phyloP scores from a whole-genome alignment of 2,329 filamentous ascomycete species.

The Pyrenochaeta sp. region DNA sequence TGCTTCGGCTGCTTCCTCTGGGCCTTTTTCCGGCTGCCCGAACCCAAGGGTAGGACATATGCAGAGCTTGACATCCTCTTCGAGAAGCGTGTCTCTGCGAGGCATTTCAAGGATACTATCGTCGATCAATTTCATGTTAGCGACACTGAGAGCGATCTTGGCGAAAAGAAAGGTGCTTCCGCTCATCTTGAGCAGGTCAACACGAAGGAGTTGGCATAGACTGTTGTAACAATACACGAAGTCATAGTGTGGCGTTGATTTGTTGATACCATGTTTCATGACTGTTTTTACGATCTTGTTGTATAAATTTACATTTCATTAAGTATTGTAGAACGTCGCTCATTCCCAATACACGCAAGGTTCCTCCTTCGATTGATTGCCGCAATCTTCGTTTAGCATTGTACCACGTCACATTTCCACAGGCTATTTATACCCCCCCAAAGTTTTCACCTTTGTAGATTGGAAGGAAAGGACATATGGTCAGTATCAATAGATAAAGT shows the following conservation, averaged over 20 bases:
- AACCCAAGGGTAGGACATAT: conserved; percentile 81
- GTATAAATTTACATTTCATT: conserved; percentile 2
- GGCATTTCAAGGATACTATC: conserved; percentile 39
- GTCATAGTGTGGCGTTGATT: background rate
- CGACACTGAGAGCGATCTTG: conserved; percentile 26
- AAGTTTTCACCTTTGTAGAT: too few relatives aligned
- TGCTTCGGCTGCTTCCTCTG: conserved; percentile 82
- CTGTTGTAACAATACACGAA: background rate
- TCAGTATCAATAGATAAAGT: background rate
- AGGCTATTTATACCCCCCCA: too few relatives aligned
- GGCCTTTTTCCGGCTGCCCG: conserved; percentile 80
- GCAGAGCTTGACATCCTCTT: conserved; percentile 87
- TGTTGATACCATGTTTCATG: conserved; percentile 7
- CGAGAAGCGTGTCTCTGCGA: conserved; percentile 58
- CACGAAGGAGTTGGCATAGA: conserved; percentile 17
- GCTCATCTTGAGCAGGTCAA: conserved; percentile 37
- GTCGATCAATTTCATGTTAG: conserved; percentile 35
- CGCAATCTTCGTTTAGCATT: background rate
- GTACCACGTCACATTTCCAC: background rate
- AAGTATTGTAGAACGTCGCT: background rate
- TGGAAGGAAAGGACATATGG: background rate
- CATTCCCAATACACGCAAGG: background rate
- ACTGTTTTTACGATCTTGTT: background rate
- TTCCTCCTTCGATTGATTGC: too few relatives aligned
- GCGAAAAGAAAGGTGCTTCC: conserved; percentile 34